A percentile compares a stretch with the other conserved stretches of the same genome.
Evolutionary conservation across 2,329 filamentous ascomycete genomes (phyloP).

Genomic region (Bipolaris gigantea): DNA sequence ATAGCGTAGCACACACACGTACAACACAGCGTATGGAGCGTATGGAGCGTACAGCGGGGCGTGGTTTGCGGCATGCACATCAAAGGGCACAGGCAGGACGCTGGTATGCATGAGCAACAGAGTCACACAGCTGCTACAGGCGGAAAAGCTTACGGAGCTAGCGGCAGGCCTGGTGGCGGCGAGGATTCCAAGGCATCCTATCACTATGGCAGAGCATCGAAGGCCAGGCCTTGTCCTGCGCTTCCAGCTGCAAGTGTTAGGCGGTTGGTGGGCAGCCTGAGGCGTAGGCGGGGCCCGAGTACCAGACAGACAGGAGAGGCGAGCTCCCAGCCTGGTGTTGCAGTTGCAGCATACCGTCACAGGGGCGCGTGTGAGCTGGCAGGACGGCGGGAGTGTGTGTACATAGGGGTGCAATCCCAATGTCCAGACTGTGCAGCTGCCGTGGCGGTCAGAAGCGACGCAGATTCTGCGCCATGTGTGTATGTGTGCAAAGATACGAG

Average conservation of each 20-base stretch:
- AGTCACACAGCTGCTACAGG: not conserved
- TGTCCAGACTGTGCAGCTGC: too few relatives aligned
- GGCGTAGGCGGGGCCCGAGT: constrained; percentile 3
- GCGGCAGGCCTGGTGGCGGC: constrained; percentile 1
- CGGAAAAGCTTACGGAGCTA: not conserved
- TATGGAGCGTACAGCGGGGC: not conserved
- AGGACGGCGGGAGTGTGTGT: not conserved
- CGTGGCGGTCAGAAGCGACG: constrained; percentile 1
- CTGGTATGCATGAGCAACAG: not conserved
- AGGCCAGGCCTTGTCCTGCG: not conserved
- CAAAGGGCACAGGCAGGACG: not conserved
- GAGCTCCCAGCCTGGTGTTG: constrained; percentile 1
- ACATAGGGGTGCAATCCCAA: too few relatives aligned
- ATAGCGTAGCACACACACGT: not conserved
- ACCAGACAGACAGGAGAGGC: constrained; percentile 1
- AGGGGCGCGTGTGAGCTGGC: not conserved
- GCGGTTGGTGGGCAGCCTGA: not conserved
- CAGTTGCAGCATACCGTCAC: not conserved
- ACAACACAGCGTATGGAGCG: not conserved
- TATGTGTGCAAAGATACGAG: constrained; percentile 7
- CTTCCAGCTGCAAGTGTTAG: not conserved
- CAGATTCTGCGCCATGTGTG: constrained; percentile 3
- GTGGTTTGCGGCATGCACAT: not conserved
- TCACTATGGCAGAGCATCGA: too few relatives aligned
- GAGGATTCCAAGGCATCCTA: not conserved